Percentiles rank a stretch among this genome's conserved stretches.
phyloP scores from a whole-genome alignment of 495 filamentous ascomycete species.

The Lophiostoma macrostomum region DNA sequence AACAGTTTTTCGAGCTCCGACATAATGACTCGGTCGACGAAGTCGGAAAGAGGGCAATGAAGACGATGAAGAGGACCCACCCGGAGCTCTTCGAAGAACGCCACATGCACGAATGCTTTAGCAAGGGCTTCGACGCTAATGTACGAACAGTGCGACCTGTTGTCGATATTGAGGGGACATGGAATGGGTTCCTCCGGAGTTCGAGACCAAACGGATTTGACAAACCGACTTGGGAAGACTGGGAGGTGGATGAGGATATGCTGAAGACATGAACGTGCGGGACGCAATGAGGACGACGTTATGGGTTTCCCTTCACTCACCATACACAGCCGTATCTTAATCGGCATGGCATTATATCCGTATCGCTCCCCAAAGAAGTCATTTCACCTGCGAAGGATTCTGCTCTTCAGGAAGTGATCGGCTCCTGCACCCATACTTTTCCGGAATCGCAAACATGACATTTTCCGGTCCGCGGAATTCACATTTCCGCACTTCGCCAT shows the following conservation, averaged over 20 bases:
- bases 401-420: too few species aligned
- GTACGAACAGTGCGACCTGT: constrained; percentile 53
- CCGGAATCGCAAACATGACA: too few species aligned
- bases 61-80: constrained; percentile 54
- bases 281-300: too few species aligned
- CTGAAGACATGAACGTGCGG: constrained; percentile 33
- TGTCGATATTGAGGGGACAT: constrained; percentile 50
- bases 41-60: constrained; percentile 63
- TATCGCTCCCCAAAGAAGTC: too few species aligned
- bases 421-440: too few species aligned
- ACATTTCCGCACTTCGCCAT: too few species aligned
- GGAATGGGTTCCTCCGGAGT: constrained; percentile 53
- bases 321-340: too few species aligned
- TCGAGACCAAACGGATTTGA: constrained; percentile 60
- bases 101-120: constrained; percentile 49
- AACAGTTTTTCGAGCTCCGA: constrained; percentile 61
- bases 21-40: constrained; percentile 72
- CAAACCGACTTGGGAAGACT: constrained; percentile 48
- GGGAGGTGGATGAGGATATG: constrained; percentile 47
- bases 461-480: too few species aligned
- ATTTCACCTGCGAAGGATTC: too few species aligned
- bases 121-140: constrained; percentile 48
- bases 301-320: too few species aligned
- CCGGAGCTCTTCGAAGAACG: constrained; percentile 51
- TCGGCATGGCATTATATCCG: too few species aligned